Evolutionary conservation across 192 early-diverging fungal species (phyloP), one percentile per base, ranked within the genome.

Genomic region (Backusella luteola): DNA sequence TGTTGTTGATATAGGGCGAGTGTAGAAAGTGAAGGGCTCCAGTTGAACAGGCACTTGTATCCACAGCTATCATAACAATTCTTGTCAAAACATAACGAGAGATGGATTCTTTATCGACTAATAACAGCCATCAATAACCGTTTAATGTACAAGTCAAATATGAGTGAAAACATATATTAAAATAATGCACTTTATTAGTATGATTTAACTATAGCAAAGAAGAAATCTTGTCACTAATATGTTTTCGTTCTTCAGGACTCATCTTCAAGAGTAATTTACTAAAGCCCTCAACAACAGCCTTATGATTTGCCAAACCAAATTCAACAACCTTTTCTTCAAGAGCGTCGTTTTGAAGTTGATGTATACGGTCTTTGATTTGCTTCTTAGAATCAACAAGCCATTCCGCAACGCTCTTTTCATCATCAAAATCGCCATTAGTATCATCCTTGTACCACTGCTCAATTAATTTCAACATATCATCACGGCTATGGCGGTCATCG

Each of bases 381-480:
- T 68, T 71, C 44, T 72, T 39, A 0, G 80, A 76, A 17, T 74
- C 77, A 76, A 90, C 91, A 52, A 93, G 81, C 92, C 93, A 94
- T 34, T 84, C 76, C 0, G 85, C 84, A 6, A 91, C 85, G 17
- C 26, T 72, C 44, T 52, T 49, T 42, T 44, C 39, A 19, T 78
- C 80, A 76, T 87, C 85, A 77, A 87, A 87, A 38, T 82, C 79
- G 4, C 77, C 73, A 38, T 89, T 84, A 34, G 39, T 71, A 80
- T 92, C 91, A 67, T 86, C 80, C n/a, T 82, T 38, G 73, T 90
- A 94, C 96, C 96, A 97, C 6, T 79, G 74, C 35, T 80, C 63
- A 17, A 96, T 73, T 1, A 88, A 63, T 53, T 75, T 67, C 6
- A 77, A 79, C 84, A 89, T 88, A 53, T 88, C 80, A 6, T 80